Conservation (phyloP, 129 eudicot genomes). For the Flaveria sonorensis region DNA sequence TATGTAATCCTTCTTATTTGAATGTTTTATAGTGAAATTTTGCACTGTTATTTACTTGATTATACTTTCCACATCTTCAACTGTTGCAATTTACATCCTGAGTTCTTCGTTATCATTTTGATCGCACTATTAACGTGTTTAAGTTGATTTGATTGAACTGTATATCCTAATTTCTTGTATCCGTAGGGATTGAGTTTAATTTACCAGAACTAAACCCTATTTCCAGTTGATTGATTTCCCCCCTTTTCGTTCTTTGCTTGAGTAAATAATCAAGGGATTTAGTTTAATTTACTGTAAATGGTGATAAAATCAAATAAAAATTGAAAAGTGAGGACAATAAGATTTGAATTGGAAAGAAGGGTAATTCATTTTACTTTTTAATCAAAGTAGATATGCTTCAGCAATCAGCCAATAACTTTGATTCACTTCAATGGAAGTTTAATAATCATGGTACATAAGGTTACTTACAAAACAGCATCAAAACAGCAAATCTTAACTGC, state of each 20-base stretch:
- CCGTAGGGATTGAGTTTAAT: neutral
- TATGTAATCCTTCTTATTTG: neutral
- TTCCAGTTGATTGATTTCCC: constrained; percentile 1
- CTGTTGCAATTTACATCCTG: neutral
- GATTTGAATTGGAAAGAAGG: too few species aligned
- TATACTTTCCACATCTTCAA: constrained; percentile 10
- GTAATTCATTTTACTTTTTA: neutral
- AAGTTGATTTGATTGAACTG: neutral
- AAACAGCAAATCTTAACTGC: neutral
- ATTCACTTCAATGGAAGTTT: neutral
- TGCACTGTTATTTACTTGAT: neutral
- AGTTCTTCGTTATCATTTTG: constrained; percentile 7
- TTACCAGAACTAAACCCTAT: neutral
- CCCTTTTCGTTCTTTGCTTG: neutral
- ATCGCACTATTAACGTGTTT: constrained; percentile 18
- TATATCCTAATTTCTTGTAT: constrained; percentile 2
- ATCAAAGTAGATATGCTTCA: neutral
- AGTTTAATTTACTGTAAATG: constrained; percentile 21
- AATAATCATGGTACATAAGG: neutral
- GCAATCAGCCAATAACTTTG: neutral
- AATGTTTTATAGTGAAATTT: neutral
- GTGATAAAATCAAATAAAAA: neutral
- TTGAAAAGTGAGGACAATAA: too few species aligned
- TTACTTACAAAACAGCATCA: neutral
- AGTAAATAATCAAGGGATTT: constrained; percentile 17